Evolutionary conservation across 345 rosid genomes (phyloP).

Genomic region (Murraya paniculata): DNA sequence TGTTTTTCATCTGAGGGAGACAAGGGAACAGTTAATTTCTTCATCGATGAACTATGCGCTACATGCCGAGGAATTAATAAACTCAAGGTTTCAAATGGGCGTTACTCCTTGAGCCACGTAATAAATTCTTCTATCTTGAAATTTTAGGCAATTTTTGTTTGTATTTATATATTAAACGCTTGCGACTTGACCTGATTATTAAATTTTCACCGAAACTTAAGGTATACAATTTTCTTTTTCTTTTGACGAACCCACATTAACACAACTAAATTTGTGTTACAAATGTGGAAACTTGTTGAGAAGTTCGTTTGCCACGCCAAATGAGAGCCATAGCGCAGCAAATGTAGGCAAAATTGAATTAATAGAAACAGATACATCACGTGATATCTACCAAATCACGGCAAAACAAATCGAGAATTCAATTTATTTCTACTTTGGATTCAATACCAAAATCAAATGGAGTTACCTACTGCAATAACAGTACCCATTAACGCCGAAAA

Average conservation of each 20-base stretch:
- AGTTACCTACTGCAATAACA: not conserved
- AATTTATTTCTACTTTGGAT: not conserved
- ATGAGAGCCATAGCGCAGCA: not conserved
- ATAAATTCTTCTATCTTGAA: not conserved
- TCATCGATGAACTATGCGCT: not conserved
- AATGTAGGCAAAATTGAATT: not conserved
- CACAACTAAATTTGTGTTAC: no score
- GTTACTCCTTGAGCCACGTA: not conserved
- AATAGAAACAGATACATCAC: not conserved
- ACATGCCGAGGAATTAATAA: not conserved
- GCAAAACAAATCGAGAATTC: not conserved
- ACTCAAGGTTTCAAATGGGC: not conserved
- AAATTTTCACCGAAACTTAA: no score
- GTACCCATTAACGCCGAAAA: not conserved
- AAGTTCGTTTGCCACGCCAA: no score
- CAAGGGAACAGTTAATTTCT: slow-evolving; percentile 2
- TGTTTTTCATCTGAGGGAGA: not conserved
- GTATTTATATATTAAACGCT: no score
- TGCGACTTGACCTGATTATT: no score
- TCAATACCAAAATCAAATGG: not conserved
- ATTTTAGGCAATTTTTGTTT: not conserved
- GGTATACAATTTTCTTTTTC: no score
- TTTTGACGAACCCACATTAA: no score
- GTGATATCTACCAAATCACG: not conserved
- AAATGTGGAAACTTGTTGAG: no score